Conservation (phyloP, 2,329 filamentous ascomycete species). For the Phaeosphaeriaceae sp. region DNA sequence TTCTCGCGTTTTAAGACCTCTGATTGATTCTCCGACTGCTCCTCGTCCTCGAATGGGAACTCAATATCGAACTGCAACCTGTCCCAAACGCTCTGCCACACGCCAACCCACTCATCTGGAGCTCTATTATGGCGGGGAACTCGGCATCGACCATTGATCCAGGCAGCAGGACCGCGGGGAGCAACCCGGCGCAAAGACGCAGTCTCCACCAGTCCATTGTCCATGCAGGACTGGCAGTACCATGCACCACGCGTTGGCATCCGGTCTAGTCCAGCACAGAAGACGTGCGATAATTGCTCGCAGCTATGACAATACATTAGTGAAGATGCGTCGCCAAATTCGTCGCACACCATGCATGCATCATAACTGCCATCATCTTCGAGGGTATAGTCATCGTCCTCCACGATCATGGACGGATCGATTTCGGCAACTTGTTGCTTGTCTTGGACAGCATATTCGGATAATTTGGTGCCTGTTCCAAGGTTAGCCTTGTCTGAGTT, state of each 20-base stretch:
- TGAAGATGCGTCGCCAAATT: conserved; percentile 79
- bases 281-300: conserved; percentile 87
- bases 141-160: conserved; percentile 37
- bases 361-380: conserved; percentile 55
- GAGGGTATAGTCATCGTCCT: conserved; percentile 66
- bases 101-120: conserved; percentile 66
- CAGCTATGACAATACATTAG: conserved; percentile 91
- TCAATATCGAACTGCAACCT: conserved; percentile 78
- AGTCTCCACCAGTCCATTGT: conserved; percentile 47
- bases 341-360: conserved; percentile 85
- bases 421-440: conserved; percentile 91
- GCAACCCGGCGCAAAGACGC: conserved; percentile 36
- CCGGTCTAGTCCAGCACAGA: conserved; percentile 82
- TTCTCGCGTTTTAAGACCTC: conserved; percentile 64
- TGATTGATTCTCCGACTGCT: conserved; percentile 63
- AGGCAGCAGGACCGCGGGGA: conserved; percentile 39
- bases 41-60: conserved; percentile 78
- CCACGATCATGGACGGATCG: conserved; percentile 78
- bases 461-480: conserved; percentile 59
- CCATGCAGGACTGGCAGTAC: conserved; percentile 85
- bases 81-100: conserved; percentile 92
- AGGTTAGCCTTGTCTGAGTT: conserved; percentile 20
- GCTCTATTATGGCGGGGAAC: conserved; percentile 40
- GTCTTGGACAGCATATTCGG: conserved; percentile 73
- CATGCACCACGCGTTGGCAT: conserved; percentile 76